These are phyloP conservation scores for Tulasnella calospora DNA, from an alignment of 768 basidiomycete species.

Conservation along the genomic window DNA sequence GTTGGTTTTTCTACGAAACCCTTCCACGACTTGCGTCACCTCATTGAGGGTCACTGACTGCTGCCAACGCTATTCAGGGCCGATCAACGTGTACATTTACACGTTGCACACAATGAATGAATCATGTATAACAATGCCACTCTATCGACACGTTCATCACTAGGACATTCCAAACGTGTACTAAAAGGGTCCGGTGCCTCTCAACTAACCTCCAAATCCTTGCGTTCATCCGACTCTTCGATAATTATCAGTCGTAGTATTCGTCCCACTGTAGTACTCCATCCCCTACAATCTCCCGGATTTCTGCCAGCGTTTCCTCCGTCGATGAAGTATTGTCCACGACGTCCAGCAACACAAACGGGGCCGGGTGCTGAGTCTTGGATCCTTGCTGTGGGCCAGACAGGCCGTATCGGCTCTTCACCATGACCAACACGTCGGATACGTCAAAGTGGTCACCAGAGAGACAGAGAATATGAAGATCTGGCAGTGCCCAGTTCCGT, in stretches of 20 bases:
- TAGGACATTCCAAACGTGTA: background rate
- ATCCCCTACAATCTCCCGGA: background rate
- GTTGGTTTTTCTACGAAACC: slow-evolving; percentile 6
- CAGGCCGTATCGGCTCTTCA: background rate
- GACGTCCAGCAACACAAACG: background rate
- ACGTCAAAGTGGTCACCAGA: background rate
- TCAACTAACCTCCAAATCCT: too few species aligned
- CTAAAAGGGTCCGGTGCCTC: background rate
- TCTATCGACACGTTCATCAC: background rate
- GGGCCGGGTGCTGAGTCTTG: background rate
- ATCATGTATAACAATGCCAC: background rate
- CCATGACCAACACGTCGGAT: background rate
- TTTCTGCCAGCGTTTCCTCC: background rate
- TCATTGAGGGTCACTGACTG: background rate
- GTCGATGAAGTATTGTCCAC: background rate
- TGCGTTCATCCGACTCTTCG: background rate
- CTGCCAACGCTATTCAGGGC: background rate
- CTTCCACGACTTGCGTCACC: slow-evolving; percentile 2
- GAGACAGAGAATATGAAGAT: background rate
- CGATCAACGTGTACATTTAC: background rate
- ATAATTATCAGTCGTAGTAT: background rate
- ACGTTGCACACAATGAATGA: background rate
- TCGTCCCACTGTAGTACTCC: background rate
- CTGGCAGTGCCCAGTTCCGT: background rate
- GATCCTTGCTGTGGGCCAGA: background rate